phyloP scores from a whole-genome alignment of 345 rosid species.

The Syzygium oleosum region DNA sequence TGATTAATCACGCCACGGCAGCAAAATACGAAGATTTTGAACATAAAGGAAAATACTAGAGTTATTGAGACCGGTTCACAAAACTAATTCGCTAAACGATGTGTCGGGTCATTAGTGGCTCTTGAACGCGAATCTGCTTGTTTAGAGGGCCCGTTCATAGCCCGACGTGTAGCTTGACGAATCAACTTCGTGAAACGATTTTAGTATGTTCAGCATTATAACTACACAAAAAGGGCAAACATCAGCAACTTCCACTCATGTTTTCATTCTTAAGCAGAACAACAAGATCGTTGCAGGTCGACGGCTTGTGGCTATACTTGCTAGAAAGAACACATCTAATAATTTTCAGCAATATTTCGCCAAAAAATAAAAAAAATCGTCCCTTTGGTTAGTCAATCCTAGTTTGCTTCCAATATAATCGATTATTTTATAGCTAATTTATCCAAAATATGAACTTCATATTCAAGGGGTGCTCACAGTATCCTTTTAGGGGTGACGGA shows the following conservation, averaged over 20 bases:
- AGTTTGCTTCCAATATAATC: not conserved
- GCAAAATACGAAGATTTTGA: not conserved
- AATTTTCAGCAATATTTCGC: not conserved
- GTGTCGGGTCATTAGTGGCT: not conserved
- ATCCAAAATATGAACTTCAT: not conserved
- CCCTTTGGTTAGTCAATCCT: not conserved
- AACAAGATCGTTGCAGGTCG: no score
- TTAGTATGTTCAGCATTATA: not conserved
- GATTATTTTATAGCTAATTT: not conserved
- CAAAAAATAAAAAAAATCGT: not conserved
- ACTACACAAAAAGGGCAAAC: no score
- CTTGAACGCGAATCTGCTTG: fast-evolving
- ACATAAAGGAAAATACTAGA: not conserved
- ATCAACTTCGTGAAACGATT: not conserved
- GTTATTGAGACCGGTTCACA: not conserved
- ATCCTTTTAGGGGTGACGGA: not conserved
- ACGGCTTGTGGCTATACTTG: not conserved
- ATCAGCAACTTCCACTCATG: no score
- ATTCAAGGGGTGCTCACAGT: not conserved
- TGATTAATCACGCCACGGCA: not conserved
- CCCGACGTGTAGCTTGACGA: fast-evolving
- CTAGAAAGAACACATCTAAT: not conserved
- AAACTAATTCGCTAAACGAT: not conserved
- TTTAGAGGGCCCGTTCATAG: not conserved
- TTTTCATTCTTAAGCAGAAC: no score